Conservation (phyloP, 2,329 filamentous ascomycete genomes). For the Alternaria triticimaculans region DNA sequence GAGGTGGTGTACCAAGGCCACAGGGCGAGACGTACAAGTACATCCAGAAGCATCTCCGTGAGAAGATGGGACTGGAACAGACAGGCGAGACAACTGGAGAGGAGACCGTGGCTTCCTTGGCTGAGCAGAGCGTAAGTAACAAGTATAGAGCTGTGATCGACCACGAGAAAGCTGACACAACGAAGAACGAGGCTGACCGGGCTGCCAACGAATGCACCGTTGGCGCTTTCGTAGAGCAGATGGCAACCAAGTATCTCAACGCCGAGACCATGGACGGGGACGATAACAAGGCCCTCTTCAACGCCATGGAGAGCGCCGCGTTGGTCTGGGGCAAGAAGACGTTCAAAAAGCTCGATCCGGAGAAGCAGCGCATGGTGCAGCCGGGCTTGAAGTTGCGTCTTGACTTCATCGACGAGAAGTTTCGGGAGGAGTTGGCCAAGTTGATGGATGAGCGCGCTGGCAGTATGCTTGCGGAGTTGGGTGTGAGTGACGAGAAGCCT, state of each 20-base stretch:
- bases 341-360: constrained; percentile 3
- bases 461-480: neutral
- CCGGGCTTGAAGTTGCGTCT: constrained; percentile 23
- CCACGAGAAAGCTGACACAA: neutral
- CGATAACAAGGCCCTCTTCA: constrained; percentile 16
- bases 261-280: constrained; percentile 14
- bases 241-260: constrained; percentile 4
- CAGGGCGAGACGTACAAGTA: constrained; percentile 2
- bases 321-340: constrained; percentile 18
- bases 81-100: neutral
- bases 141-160: neutral
- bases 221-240: constrained; percentile 8
- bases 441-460: constrained; percentile 7
- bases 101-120: neutral
- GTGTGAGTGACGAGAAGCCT: neutral
- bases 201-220: constrained; percentile 3
- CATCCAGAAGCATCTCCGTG: neutral
- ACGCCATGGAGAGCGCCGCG: constrained; percentile 13
- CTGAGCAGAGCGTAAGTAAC: constrained; percentile 2
- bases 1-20: constrained; percentile 6
- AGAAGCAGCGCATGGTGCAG: neutral
- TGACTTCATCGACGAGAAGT: constrained; percentile 12
- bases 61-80: neutral
- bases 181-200: neutral
- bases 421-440: constrained; percentile 10